Conservation (phyloP, 768 basidiomycete species). For the Auricularia sp. region DNA sequence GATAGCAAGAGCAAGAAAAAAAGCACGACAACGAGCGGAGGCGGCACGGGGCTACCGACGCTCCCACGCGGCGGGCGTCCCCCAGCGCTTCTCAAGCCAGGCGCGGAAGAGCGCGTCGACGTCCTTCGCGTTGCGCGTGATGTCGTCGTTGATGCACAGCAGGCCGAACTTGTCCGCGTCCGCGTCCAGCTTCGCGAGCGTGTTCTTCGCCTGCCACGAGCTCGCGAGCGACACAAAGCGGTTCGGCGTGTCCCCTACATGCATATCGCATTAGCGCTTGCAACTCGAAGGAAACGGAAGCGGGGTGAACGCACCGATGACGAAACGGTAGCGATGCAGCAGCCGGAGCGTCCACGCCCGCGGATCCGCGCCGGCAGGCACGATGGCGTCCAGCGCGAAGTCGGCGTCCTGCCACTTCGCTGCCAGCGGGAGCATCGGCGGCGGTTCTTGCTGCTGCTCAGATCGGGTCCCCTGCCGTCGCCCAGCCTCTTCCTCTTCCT, state of each 20-base stretch:
- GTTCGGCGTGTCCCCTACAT: background rate
- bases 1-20: background rate
- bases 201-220: background rate
- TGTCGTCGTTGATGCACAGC: conserved; percentile 11
- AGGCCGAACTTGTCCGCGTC: conserved; percentile 4
- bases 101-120: conserved; percentile 7
- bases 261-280: background rate
- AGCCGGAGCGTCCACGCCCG: conserved; percentile 5
- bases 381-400: conserved; percentile 10
- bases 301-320: conserved; percentile 7
- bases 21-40: background rate
- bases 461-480: background rate
- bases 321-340: conserved; percentile 9
- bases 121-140: background rate
- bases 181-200: background rate
- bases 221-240: conserved; percentile 1
- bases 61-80: conserved; percentile 8
- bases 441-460: too few species aligned
- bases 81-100: conserved; percentile 9
- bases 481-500: background rate
- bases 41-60: background rate
- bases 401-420: conserved; percentile 12
- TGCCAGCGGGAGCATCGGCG: conserved; percentile 11
- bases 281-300: background rate
- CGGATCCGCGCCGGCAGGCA: conserved; percentile 3